Evolutionary conservation across 257 asterid species (phyloP), one percentile per base, ranked within the genome.

Genomic region (Eucommia ulmoides): DNA sequence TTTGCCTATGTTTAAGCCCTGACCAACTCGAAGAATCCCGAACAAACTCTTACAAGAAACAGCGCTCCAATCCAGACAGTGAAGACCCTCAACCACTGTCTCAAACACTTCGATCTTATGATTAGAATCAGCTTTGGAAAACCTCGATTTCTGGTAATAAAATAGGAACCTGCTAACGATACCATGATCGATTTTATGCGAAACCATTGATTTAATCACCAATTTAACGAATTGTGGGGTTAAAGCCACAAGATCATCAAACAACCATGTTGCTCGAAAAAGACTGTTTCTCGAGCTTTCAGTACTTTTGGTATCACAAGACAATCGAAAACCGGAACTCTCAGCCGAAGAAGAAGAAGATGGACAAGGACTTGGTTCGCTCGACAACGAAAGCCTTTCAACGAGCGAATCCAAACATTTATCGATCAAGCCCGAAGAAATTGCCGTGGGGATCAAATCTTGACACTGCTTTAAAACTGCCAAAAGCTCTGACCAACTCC

Each of bases 401-500:
- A 70, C 35, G 33, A 84, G 65, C 41, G 81, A 70, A 59, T 79
- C 80, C 63, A 79, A 48, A 33, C 64, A 80, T 42, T 64, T 79
- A 35, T 71, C 71, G 6, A 84, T 58, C 24, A 82, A 19, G 15
- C 70, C 58, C 1, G 66, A 66, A 19, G 84, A 71, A 26, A 21
- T 55, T 44, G 67, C 71, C 23, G 24, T 47, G 2, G 76, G 72
- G 9, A 70, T 63, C 22, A 83, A 59, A 33, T 62, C 65, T 50
- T 84, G 83, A 54, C 74, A 74, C 46, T 72, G 79, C 55, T 67
- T 88, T 49, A 88, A 41, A 7, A 80, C 82, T 23, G 38, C 68
- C 35, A 88, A 51, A 48, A 84, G 76, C 63, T 88, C 95, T 8
- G 92, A 58, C 97, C 93, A 88, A 10, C 76, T 61, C 97, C 97